phyloP scores from a whole-genome alignment of 2,329 filamentous ascomycete species.

The Aphanocladium album region DNA sequence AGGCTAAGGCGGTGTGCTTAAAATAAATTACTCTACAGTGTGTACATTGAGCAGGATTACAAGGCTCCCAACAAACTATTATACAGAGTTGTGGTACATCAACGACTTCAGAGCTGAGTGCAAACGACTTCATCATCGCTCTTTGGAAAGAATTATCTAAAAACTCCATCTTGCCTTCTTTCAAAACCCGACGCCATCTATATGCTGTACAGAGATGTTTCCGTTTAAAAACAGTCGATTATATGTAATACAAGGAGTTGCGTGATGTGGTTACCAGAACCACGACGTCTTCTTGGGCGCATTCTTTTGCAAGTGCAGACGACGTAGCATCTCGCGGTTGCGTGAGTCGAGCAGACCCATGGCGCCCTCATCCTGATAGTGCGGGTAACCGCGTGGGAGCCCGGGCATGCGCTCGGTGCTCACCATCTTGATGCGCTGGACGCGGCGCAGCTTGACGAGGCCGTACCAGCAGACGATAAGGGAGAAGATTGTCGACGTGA shows the following conservation, averaged over 20 bases:
- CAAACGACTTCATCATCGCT: not conserved
- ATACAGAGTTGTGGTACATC: not conserved
- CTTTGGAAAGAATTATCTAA: not conserved
- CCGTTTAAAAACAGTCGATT: not conserved
- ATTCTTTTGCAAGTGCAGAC: conserved; percentile 46
- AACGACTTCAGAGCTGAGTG: conserved; percentile 8
- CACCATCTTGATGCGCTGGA: conserved; percentile 85
- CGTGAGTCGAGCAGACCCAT: conserved; percentile 48
- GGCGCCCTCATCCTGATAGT: conserved; percentile 45
- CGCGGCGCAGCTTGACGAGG: conserved; percentile 73
- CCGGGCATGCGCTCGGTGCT: conserved; percentile 34
- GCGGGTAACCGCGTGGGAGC: conserved; percentile 35
- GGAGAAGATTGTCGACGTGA: conserved; percentile 65
- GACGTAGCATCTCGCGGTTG: conserved; percentile 49
- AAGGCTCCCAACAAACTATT: not conserved
- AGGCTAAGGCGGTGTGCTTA: not conserved
- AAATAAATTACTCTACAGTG: not conserved
- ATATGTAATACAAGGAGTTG: not conserved
- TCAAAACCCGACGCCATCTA: conserved; percentile 8
- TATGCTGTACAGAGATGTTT: conserved; percentile 1
- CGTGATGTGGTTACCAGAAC: conserved; percentile 16
- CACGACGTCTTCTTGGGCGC: conserved; percentile 31
- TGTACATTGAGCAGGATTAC: not conserved
- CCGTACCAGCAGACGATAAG: conserved; percentile 79
- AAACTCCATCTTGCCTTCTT: not conserved